These are phyloP conservation scores for Pseudogymnoascus sp. DNA, from an alignment of 2,329 filamentous ascomycete species.

Conservation along the genomic window DNA sequence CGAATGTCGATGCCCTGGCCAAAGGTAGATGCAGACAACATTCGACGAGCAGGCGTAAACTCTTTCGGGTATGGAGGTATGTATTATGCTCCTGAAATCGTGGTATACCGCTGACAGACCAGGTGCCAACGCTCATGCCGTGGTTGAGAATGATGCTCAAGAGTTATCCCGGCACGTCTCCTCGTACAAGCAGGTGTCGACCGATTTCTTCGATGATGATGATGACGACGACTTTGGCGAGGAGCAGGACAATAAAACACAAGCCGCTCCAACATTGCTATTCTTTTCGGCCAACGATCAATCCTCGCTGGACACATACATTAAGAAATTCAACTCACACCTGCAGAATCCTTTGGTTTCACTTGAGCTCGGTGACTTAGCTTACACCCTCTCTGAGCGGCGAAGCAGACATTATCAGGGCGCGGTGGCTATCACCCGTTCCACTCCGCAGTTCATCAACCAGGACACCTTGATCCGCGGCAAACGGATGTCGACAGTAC, in stretches of 20 bases:
- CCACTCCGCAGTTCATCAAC: not conserved
- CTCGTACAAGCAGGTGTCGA: not conserved
- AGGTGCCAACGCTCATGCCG: not conserved
- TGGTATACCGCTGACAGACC: constrained; percentile 15
- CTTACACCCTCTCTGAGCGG: constrained; percentile 12
- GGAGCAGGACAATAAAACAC: not conserved
- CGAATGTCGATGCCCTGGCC: not conserved
- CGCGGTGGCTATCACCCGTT: constrained; percentile 11
- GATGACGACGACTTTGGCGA: constrained; percentile 12
- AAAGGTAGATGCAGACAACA: not conserved
- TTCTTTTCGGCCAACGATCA: constrained; percentile 23
- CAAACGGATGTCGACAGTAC: not conserved
- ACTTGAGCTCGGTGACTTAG: constrained; percentile 12
- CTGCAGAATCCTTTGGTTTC: constrained; percentile 12
- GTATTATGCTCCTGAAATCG: constrained; percentile 3
- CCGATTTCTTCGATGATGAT: constrained; percentile 10
- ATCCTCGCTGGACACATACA: constrained; percentile 22
- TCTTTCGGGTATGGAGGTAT: constrained; percentile 37
- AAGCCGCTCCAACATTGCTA: constrained; percentile 14
- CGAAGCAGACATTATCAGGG: constrained; percentile 11
- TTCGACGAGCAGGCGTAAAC: constrained; percentile 18
- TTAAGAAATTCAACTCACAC: constrained; percentile 21
- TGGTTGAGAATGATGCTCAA: not conserved
- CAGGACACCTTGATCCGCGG: not conserved
- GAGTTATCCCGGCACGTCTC: not conserved